Conservation (phyloP, 306 rosid species). For the Abrus pulchellus region DNA sequence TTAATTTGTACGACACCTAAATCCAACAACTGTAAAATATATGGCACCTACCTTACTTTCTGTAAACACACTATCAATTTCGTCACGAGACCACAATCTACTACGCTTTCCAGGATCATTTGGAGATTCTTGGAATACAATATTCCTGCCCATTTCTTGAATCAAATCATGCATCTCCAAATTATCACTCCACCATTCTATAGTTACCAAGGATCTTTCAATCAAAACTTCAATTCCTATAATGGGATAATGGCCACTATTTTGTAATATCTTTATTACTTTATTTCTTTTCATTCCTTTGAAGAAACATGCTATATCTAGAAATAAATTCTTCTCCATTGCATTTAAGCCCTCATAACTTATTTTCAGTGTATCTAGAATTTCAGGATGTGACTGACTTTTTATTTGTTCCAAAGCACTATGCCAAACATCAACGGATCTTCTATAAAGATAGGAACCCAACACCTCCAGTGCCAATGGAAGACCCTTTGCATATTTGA, state of each 20-base stretch:
- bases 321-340: not conserved
- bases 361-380: not conserved
- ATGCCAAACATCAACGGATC: not conserved
- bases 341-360: not conserved
- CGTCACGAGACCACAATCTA: conserved; percentile 35
- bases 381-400: not conserved
- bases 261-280: not conserved
- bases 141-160: conserved; percentile 44
- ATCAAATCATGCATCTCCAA: conserved; percentile 54
- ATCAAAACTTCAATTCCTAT: conserved; percentile 43
- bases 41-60: conserved; percentile 22
- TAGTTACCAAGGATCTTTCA: conserved; percentile 50
- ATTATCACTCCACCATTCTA: not conserved
- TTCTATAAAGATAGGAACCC: conserved; percentile 10
- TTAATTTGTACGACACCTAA: not conserved
- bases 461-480: conserved; percentile 39
- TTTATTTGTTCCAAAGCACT: not conserved
- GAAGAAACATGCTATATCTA: not conserved
- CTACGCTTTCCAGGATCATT: conserved; percentile 34
- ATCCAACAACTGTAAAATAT: not conserved
- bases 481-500: conserved; percentile 25
- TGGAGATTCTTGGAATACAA: conserved; percentile 46
- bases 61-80: not conserved
- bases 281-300: not conserved
- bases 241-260: not conserved